Base-by-base conservation (phyloP, 345 rosid species). In the Eucalyptus virginea region DNA sequence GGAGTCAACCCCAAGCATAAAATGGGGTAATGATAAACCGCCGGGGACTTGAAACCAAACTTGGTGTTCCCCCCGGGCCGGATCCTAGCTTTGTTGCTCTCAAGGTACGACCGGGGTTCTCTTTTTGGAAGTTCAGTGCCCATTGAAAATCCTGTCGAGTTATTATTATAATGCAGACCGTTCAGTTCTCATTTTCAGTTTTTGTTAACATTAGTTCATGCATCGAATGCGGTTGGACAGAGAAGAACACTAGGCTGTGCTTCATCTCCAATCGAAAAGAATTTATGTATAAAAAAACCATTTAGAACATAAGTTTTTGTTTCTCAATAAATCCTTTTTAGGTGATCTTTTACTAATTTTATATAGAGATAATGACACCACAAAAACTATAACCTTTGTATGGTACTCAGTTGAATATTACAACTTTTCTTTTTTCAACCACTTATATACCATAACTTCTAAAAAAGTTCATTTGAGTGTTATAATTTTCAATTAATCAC, bases 391-490 rank as follows among this genome's bases (percentile, higher is more conserved):
- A 56, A 56, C 28, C 28, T 56, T 9, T 24, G 5, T 56, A 23
- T 0, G 6, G 0, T 52, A 30, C 12, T 56, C 0, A 9, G 12
- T 56, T 21, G 28, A 56, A 24, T 56, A 0, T 24, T 24, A 56
- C 62, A 23, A 56, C 62, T 24, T 56, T 56, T 56, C 56, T 52
- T 52, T 52, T 52, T 52, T 52, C 1, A 2, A 52, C 56, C 10
- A 52, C 56, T 52, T 0, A 52, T 7, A 21, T 54, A 4, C 11
- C 28, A 54, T 54, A 19, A 54, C 60, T 54, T 54, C 26, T 21
- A 51, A 54, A 54, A 50, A 54, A 54, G 60, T 54, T 54, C 60
- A 54, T 0, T 54, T 54, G 28, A 54, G 28, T 54, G 60, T 23
- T 23, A 8, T 54, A 23, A 54, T 23, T 23, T 54, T 54, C 60